phyloP scores from a whole-genome alignment of 208 protist species.

The Wallacemonas collosoma region DNA sequence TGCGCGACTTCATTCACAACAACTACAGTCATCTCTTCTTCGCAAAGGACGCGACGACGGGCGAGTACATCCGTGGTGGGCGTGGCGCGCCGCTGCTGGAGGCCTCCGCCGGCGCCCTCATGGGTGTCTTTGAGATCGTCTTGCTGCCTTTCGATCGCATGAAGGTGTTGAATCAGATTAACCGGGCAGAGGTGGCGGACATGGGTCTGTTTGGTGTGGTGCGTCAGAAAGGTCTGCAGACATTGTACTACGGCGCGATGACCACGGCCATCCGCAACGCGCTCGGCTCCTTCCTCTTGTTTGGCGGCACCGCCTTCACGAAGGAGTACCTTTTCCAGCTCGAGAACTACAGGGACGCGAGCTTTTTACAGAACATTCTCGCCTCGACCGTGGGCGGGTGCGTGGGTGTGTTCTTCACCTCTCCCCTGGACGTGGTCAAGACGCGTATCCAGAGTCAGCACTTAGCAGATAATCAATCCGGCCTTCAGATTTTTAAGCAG shows the following conservation, averaged over 20 bases:
- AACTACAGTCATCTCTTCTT: conserved; percentile 46
- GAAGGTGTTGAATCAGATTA: conserved; percentile 82
- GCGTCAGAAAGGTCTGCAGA: conserved; percentile 36
- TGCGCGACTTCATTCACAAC: conserved; percentile 58
- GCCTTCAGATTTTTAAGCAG: conserved; percentile 47
- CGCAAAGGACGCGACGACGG: conserved; percentile 15
- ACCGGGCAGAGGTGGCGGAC: conserved; percentile 43
- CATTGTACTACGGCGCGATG: conserved; percentile 55
- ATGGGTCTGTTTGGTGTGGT: conserved; percentile 39
- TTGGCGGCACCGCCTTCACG: conserved; percentile 69
- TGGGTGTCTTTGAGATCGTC: conserved; percentile 61
- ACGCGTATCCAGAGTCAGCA: conserved; percentile 77
- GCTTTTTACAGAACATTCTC: conserved; percentile 68
- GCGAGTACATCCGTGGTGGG: conserved; percentile 25
- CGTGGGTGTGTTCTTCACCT: conserved; percentile 60
- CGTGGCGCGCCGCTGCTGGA: conserved; percentile 50
- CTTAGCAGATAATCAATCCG: conserved; percentile 47
- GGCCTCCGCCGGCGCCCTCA: conserved; percentile 51
- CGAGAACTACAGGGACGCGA: conserved; percentile 63
- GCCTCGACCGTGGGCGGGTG: conserved; percentile 64
- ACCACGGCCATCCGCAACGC: conserved; percentile 70
- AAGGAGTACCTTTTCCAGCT: conserved; percentile 72
- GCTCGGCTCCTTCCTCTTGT: conserved; percentile 66
- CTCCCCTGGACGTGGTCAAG: conserved; percentile 85
- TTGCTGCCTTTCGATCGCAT: conserved; percentile 82